Percentiles rank a stretch among this genome's conserved stretches.
Conservation (phyloP, 2,329 filamentous ascomycete species). For the Aspergillus spinulosporus region DNA sequence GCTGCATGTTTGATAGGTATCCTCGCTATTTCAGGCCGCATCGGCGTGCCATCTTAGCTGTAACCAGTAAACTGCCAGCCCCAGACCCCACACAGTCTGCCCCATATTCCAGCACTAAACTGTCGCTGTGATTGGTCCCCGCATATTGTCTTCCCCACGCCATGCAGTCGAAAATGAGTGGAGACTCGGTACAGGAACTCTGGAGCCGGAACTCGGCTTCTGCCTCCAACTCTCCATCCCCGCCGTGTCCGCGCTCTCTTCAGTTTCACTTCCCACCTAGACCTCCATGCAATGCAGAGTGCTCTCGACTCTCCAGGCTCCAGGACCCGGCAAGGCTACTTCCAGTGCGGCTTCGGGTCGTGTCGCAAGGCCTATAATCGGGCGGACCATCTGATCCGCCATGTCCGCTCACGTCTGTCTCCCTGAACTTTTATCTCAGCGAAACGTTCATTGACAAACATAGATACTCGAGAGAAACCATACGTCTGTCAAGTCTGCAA, state of each 20-base stretch:
- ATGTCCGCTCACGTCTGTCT: constrained; percentile 51
- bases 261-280: not conserved
- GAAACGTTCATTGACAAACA: not conserved
- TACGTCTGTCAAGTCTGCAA: constrained; percentile 35
- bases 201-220: not conserved
- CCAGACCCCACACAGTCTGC: not conserved
- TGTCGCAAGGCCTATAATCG: constrained; percentile 55
- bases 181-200: too few species aligned
- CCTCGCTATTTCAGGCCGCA: too few species aligned
- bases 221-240: not conserved
- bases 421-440: constrained; percentile 14
- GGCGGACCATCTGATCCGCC: constrained; percentile 55
- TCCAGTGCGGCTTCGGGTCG: constrained; percentile 54
- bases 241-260: not conserved
- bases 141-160: not conserved
- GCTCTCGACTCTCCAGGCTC: constrained; percentile 7
- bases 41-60: too few species aligned
- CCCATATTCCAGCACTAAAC: not conserved
- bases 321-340: constrained; percentile 32
- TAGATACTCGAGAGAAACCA: constrained; percentile 35
- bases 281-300: constrained; percentile 5
- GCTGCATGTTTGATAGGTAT: too few species aligned
- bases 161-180: not conserved
- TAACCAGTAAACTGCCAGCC: too few species aligned
- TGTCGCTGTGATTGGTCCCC: constrained; percentile 1